These are phyloP conservation scores for Boletus pseudopeckii DNA, from an alignment of 768 basidiomycete species.

Conservation along the genomic window DNA sequence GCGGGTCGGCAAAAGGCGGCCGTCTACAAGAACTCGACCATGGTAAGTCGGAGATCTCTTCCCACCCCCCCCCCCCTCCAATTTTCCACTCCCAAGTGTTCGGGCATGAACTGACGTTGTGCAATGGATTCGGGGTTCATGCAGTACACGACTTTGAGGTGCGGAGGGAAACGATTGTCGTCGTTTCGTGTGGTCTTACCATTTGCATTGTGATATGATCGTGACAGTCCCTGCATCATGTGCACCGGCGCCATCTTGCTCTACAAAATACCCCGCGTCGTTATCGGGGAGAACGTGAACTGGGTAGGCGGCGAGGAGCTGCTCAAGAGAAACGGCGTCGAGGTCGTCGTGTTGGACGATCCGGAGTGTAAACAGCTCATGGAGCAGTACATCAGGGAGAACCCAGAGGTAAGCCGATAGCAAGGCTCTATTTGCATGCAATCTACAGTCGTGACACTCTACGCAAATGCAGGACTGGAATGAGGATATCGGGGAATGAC, in stretches of 20 bases:
- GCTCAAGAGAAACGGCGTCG: slow-evolving; percentile 49
- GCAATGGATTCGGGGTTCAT: not conserved
- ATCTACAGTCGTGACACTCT: slow-evolving; percentile 9
- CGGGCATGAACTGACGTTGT: not conserved
- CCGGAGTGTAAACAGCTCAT: slow-evolving; percentile 53
- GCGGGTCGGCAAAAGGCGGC: slow-evolving; percentile 48
- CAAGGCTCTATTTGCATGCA: slow-evolving; percentile 6
- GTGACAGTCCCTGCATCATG: slow-evolving; percentile 55
- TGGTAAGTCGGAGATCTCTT: slow-evolving; percentile 34
- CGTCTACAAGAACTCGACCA: slow-evolving; percentile 46
- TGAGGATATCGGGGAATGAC: slow-evolving; percentile 56
- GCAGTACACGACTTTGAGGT: slow-evolving; percentile 41
- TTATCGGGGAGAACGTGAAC: slow-evolving; percentile 61
- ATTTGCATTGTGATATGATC: too few relatives aligned
- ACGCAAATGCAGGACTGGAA: slow-evolving; percentile 46
- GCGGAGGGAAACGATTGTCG: not conserved
- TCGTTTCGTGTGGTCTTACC: not conserved
- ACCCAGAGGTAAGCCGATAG: slow-evolving; percentile 44
- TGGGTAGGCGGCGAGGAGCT: slow-evolving; percentile 54
- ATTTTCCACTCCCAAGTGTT: too few relatives aligned
- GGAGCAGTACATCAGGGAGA: slow-evolving; percentile 51
- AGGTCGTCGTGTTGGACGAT: slow-evolving; percentile 48
- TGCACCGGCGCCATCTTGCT: slow-evolving; percentile 61
- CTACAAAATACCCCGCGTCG: slow-evolving; percentile 61
- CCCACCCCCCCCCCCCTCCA: too few relatives aligned